Evolutionary conservation across 176 grass and related monocot species (phyloP), one percentile per base, ranked within the genome.

Genomic region (Musa itinerans): DNA sequence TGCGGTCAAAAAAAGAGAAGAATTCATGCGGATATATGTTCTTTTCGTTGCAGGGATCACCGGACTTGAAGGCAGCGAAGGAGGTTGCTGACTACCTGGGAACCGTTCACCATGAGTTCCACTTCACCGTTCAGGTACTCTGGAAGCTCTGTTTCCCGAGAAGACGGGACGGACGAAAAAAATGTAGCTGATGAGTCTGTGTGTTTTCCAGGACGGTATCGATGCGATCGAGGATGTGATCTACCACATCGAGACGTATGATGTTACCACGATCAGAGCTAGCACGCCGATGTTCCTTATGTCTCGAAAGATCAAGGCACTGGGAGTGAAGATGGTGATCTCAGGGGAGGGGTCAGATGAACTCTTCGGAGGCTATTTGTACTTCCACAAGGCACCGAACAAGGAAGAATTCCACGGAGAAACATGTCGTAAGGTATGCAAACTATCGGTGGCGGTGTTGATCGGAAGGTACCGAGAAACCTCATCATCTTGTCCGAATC

Each of bases 211-310:
- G 96, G 96, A 99, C 76, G 96, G 96, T 1, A 99, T 99, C 19
- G 91, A 99, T 76, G 96, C 96, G 49, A 99, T 99, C 52, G 96
- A 99, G 81, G 91, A 99, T 70, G 96, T 92, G 17, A 95, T 99
- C 85, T 82, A 92, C 9, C 96, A 99, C 81, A 88, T 92, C 63
- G 96, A 99, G 70, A 92, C 91, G 0, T 99, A 92, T 48, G 96
- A 99, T 68, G 96, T 99, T 54, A 99, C 96, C 3, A 95, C 96
- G 53, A 92, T 99, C 24, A 83, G 96, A 6, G 96, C 96, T 2
- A 99, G 96, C 86, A 99, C 91, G 43, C 96, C 96, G 15, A 99
- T 99, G 96, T 99, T 92, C 78, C 90, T 99, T 0, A 99, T 99
- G 96, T 86, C 96, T 6, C 90, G 96, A 34, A 99, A 99, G 78